phyloP scores from a whole-genome alignment of 768 basidiomycete species.

The Pilatotrama ljubarskyi region DNA sequence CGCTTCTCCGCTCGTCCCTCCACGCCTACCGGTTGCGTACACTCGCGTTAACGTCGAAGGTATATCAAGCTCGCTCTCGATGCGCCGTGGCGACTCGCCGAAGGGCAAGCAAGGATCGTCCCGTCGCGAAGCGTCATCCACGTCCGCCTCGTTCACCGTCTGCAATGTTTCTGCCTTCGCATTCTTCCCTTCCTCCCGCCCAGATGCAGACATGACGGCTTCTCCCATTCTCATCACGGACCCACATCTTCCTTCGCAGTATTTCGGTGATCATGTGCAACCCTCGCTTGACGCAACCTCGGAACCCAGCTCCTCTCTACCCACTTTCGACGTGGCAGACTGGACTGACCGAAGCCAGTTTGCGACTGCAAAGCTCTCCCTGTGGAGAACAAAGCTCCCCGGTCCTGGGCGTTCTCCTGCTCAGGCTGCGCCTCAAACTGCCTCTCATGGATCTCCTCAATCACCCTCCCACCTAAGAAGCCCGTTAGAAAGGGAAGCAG shows the following conservation, averaged over 20 bases:
- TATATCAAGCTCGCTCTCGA: constrained; percentile 27
- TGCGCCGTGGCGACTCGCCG: not conserved
- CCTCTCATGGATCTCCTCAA: not conserved
- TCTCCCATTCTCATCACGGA: constrained; percentile 78
- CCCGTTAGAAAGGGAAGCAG: not conserved
- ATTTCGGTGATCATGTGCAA: constrained; percentile 45
- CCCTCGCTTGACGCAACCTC: constrained; percentile 28
- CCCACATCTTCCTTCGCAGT: constrained; percentile 60
- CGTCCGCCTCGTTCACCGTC: constrained; percentile 9
- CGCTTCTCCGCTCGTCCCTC: constrained; percentile 59
- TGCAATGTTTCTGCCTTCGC: constrained; percentile 61
- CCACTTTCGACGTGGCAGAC: constrained; percentile 58
- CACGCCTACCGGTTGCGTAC: constrained; percentile 48
- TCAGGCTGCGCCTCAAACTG: not conserved
- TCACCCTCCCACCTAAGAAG: too few species aligned
- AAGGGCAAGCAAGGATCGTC: not conserved
- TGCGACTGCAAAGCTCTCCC: constrained; percentile 54
- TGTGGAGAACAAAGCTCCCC: constrained; percentile 57
- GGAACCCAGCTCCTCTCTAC: constrained; percentile 35
- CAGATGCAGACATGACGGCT: constrained; percentile 35
- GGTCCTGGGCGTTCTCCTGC: constrained; percentile 26
- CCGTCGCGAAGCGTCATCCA: constrained; percentile 4
- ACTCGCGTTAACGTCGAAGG: constrained; percentile 42
- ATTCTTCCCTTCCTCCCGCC: constrained; percentile 34
- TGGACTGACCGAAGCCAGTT: constrained; percentile 54